phyloP scores from a whole-genome alignment of 768 basidiomycete species.

The Leccinum imitatum region DNA sequence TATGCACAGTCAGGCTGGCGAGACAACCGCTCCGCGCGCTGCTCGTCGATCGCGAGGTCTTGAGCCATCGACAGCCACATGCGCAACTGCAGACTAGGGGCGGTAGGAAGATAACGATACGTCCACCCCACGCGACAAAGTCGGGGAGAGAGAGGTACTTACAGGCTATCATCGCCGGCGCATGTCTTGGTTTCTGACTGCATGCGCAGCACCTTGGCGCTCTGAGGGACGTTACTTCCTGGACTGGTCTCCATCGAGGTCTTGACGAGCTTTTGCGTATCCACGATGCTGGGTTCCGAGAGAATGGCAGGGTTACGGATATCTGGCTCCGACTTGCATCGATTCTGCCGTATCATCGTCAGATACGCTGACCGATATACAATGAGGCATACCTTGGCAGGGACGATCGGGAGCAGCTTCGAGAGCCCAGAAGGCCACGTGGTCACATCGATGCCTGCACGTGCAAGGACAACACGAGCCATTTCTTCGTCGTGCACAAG shows the following conservation, averaged over 20 bases:
- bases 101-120: background rate
- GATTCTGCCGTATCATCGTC: slow-evolving; percentile 7
- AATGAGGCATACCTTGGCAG: slow-evolving; percentile 7
- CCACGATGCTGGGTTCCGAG: slow-evolving; percentile 40
- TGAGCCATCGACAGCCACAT: slow-evolving; percentile 50
- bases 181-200: slow-evolving; percentile 39
- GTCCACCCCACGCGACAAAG: background rate
- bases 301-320: background rate
- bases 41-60: slow-evolving; percentile 47
- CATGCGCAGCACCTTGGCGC: slow-evolving; percentile 36
- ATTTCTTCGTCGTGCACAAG: slow-evolving; percentile 46
- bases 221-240: slow-evolving; percentile 26
- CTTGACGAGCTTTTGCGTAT: slow-evolving; percentile 38
- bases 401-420: slow-evolving; percentile 12
- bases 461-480: slow-evolving; percentile 39
- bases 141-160: slow-evolving; percentile 16
- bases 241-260: slow-evolving; percentile 39
- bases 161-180: slow-evolving; percentile 55
- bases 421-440: slow-evolving; percentile 42
- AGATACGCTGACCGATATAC: background rate
- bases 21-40: slow-evolving; percentile 26
- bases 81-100: slow-evolving; percentile 39
- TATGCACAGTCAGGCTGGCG: slow-evolving; percentile 13
- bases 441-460: slow-evolving; percentile 42
- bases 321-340: background rate